Evolutionary conservation across 176 grass and related monocot species (phyloP), one percentile per base, ranked within the genome.

Genomic region (Dendrocalamus sinicus): DNA sequence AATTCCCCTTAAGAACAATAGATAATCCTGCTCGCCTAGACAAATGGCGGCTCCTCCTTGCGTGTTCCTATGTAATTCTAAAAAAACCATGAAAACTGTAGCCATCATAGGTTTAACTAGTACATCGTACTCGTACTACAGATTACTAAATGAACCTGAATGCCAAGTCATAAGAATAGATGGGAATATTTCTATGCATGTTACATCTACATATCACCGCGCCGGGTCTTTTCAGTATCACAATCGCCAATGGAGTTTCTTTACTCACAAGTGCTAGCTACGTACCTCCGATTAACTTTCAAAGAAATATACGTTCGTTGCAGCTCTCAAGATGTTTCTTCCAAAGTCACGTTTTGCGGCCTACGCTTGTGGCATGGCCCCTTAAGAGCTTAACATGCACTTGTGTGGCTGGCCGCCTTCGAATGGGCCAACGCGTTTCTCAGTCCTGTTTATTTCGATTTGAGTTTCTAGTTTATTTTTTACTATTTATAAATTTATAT

Each of bases 291-390:
- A 4, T 84, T 76, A 20, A 55, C 6, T 20, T 5, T 0, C 23
- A 67, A 74, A 54, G 69, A 40, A 15, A 41, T 14, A 3, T 20
- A 4, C 19, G 6, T 8, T n/a, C 15, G 80, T 59, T 69, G 47
- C 83, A 61, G 15, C 2, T 14, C 60, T 12, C 13, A 26, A 77
- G 17, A 54, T n/a, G 55, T 79, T 87, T 24, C 84, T 83, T 90
- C 23, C 75, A 82, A 78, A 67, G 67, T 55, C 41, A 90, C 72
- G 72, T 30, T 48, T 54, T 72, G 78, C 78, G 72, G 23, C 45
- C 3, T 24, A 39, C n/a, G 37, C 19, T 50, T 48, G 73, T 26
- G 9, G 71, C 44, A 47, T 58, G 84, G 80, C 37, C 77, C 89
- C 44, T 10, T 71, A 32, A 40, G 57, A 79, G 8, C 60, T 73